These are phyloP conservation scores for Raddia guianensis DNA, from an alignment of 176 grass and related monocot genomes.

Conservation along the genomic window DNA sequence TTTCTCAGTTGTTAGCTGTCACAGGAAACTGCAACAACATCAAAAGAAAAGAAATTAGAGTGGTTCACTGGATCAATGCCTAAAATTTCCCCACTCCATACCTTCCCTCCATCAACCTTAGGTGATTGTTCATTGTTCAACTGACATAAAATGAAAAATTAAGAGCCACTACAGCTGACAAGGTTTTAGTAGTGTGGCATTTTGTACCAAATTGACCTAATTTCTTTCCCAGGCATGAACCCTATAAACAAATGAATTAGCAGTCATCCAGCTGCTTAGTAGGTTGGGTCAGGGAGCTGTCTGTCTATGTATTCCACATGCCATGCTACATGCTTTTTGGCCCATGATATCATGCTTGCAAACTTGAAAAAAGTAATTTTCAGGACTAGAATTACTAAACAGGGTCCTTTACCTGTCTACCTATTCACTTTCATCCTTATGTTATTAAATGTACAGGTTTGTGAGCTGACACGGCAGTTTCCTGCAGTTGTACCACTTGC, in stretches of 20 bases:
- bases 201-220: background rate
- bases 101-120: background rate
- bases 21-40: background rate
- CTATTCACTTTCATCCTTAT: constrained; percentile 22
- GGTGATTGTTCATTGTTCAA: background rate
- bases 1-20: constrained; percentile 17
- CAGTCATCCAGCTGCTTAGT: constrained; percentile 22
- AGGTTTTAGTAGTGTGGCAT: constrained; percentile 15
- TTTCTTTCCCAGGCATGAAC: background rate
- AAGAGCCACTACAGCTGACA: constrained; percentile 4
- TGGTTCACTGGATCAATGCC: too few species aligned
- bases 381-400: constrained; percentile 9
- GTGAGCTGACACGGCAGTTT: constrained; percentile 87
- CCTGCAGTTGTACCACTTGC: constrained; percentile 87
- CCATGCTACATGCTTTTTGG: background rate
- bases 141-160: constrained; percentile 14
- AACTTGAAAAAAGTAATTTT: constrained; percentile 22
- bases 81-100: too few species aligned
- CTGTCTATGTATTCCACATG: constrained; percentile 24
- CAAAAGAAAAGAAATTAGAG: too few species aligned
- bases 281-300: background rate
- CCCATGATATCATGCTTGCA: constrained; percentile 15
- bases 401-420: background rate
- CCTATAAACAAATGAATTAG: constrained; percentile 21
- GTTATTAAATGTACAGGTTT: constrained; percentile 65